Evolutionary conservation across 2,329 filamentous ascomycete species (phyloP).

Genomic region (Cladosporium sp.): DNA sequence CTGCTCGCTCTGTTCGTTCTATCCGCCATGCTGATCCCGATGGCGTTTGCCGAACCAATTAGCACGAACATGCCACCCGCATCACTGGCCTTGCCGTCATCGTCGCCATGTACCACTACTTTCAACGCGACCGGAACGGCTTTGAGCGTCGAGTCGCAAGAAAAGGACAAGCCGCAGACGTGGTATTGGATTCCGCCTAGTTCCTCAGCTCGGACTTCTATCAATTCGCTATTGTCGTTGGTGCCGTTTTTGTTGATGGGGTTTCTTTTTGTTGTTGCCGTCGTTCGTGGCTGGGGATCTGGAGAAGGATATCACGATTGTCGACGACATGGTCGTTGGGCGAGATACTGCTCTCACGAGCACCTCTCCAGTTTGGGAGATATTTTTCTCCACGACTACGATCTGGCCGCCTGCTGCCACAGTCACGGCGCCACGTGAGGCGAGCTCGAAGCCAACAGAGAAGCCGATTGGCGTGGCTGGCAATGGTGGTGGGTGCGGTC

Average conservation of each 20-base stretch:
- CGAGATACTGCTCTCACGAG: neutral
- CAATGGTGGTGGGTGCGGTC: neutral
- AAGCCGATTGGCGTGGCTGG: neutral
- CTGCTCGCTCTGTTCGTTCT: neutral
- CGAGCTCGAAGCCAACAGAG: neutral
- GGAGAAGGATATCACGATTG: neutral
- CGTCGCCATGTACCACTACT: neutral
- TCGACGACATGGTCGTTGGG: neutral
- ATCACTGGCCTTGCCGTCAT: neutral
- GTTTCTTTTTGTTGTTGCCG: neutral
- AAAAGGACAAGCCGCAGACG: neutral
- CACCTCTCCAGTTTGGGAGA: neutral
- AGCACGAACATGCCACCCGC: neutral
- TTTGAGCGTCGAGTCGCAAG: neutral
- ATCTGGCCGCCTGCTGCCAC: neutral
- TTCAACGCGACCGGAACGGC: neutral
- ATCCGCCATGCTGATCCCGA: neutral
- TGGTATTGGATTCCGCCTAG: neutral
- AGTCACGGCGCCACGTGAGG: neutral
- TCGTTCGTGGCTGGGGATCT: neutral
- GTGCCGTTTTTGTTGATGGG: neutral
- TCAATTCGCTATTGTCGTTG: neutral
- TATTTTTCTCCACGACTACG: neutral
- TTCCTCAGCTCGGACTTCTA: neutral
- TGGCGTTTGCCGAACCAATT: neutral